These are phyloP conservation scores for Microbotryum scabiosae DNA, from an alignment of 1,284 basidiomycete genomes.

Conservation along the genomic window DNA sequence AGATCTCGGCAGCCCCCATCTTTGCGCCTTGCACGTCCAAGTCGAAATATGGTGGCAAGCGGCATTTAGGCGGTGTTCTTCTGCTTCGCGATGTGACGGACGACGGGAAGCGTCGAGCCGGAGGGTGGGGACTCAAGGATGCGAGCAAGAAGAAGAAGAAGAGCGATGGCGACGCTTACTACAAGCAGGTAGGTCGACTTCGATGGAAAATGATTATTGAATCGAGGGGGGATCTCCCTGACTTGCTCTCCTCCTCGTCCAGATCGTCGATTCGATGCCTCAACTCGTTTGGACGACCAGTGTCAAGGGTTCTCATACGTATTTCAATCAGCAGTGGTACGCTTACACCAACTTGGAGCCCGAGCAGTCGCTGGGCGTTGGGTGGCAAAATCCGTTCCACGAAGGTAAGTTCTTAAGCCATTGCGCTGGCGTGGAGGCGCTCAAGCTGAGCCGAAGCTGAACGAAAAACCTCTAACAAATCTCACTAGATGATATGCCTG, in stretches of 20 bases:
- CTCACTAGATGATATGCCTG: conserved; percentile 37
- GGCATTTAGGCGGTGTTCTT: conserved; percentile 29
- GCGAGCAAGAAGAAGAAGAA: conserved; percentile 10
- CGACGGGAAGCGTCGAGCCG: conserved; percentile 4
- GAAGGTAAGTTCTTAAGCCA: conserved; percentile 3
- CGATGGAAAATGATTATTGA: too few relatives aligned
- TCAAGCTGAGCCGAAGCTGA: too few relatives aligned
- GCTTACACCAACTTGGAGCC: conserved; percentile 38
- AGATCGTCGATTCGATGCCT: conserved; percentile 30
- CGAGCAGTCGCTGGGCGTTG: conserved; percentile 34
- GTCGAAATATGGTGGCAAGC: conserved; percentile 5
- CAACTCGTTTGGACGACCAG: conserved; percentile 40
- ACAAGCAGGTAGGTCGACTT: conserved; percentile 7
- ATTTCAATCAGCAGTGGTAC: conserved; percentile 33
- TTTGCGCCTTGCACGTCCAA: conserved; percentile 1
- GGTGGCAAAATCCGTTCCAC: conserved; percentile 40
- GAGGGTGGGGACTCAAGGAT: neutral
- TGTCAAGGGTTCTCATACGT: conserved; percentile 35
- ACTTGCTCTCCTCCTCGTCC: neutral
- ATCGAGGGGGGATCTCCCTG: neutral
- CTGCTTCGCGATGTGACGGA: conserved; percentile 26
- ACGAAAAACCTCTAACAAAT: too few relatives aligned
- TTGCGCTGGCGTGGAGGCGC: neutral
- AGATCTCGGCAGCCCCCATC: conserved; percentile 22
- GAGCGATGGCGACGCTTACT: conserved; percentile 7